Base-by-base conservation (phyloP, 805 yeast species). In the Saccharomycopsis javanensis region DNA sequence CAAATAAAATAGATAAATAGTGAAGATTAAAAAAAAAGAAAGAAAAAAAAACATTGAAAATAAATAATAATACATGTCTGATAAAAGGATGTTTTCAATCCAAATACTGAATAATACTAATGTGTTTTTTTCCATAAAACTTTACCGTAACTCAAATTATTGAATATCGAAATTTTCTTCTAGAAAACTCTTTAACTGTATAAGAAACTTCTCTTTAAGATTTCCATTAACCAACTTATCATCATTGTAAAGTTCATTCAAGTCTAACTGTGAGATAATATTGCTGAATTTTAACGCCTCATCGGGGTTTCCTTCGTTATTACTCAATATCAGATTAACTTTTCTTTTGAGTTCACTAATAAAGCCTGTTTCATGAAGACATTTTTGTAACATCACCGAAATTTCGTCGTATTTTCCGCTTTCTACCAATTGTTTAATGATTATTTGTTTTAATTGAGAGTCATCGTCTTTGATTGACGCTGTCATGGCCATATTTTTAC, bases 361-460 rank as follows among this genome's bases (percentile, higher is more conserved):
- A 97, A 97, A 91, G 5, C 97, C 97, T 1, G 85, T 77, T 65
- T 86, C 86, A 55, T 82, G 77, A 10, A 91, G 76, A 64, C 79
- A 80, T 56, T 83, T 76, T 63, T 81, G 81, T 58, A 91, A 71
- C 52, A 77, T 74, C 54, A 79, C 78, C 53, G 85, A 82, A 56
- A 88, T 85, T 75, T 78, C 76, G 60, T 86, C 92, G 69, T 89
- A 89, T 69, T 85, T 86, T 0, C 96, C 97, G 30, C 88, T 79
- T 31, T 83, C 78, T 2, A 88, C 81, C 38, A 89, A 76, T 64
- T 82, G 82, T 58, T 80, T 80, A 64, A 86, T 88, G 50, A 88
- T 85, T 64, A 82, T 81, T 7, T 82, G 75, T 67, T 79, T 79
- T n/a, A 42, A 42, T 25, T 42, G 48, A 13, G 25, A 18, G 28